Conservation (phyloP, 495 filamentous ascomycete species). For the Pyrenopolyporus hunteri region DNA sequence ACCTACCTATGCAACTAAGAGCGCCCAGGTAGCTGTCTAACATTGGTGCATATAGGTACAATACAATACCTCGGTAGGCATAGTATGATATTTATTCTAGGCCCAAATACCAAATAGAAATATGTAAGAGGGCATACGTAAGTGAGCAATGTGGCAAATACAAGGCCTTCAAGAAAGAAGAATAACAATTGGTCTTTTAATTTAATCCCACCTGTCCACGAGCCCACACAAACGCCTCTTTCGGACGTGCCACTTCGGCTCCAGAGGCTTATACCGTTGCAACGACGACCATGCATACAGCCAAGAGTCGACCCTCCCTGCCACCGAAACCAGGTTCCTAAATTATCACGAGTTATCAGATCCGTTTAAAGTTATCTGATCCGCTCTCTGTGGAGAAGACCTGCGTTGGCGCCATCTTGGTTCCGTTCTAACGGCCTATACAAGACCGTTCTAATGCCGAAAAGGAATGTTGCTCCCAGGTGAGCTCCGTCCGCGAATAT, state of each 20-base stretch:
- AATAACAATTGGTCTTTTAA: too few species aligned
- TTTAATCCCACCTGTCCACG: too few species aligned
- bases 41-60: too few species aligned
- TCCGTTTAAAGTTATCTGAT: slow-evolving; percentile 46
- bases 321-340: slow-evolving; percentile 17
- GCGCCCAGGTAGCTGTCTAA: too few species aligned
- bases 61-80: too few species aligned
- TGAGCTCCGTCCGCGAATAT: slow-evolving; percentile 17
- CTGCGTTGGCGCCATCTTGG: slow-evolving; percentile 21
- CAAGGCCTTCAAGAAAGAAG: not conserved
- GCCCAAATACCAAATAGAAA: too few species aligned
- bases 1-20: not conserved
- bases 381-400: slow-evolving; percentile 32
- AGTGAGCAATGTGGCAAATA: not conserved
- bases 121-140: slow-evolving; percentile 11
- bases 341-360: slow-evolving; percentile 40
- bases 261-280: slow-evolving; percentile 4
- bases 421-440: slow-evolving; percentile 19
- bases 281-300: slow-evolving; percentile 3
- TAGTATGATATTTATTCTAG: too few species aligned
- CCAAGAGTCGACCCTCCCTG: slow-evolving; percentile 29
- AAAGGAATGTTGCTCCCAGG: slow-evolving; percentile 36
- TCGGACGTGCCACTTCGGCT: slow-evolving; percentile 14
- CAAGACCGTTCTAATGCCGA: slow-evolving; percentile 25
- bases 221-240: too few species aligned